phyloP scores from a whole-genome alignment of 805 yeast genomes.

The Candida takata region DNA sequence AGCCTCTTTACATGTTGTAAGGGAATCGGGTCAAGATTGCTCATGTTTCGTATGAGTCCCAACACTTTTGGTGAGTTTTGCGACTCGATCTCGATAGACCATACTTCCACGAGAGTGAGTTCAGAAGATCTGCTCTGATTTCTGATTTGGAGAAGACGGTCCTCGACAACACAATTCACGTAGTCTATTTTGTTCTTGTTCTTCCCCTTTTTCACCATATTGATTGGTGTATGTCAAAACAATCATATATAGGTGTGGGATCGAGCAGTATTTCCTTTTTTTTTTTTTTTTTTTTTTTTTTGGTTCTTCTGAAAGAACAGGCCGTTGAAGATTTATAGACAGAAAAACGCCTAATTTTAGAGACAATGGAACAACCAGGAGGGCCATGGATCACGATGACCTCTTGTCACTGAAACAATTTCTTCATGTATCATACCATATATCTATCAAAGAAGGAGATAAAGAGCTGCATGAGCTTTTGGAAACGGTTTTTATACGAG shows the following conservation, averaged over 20 bases:
- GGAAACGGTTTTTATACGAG: neutral
- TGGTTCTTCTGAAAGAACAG: too few species aligned
- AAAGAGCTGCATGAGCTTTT: neutral
- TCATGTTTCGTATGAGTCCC: conserved; percentile 21
- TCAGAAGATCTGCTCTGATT: conserved; percentile 16
- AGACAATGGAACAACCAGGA: too few species aligned
- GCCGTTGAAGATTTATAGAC: too few species aligned
- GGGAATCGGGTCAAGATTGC: conserved; percentile 21
- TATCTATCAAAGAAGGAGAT: neutral
- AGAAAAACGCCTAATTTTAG: too few species aligned
- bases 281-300: too few species aligned
- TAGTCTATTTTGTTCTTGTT: conserved; percentile 37
- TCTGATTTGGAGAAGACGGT: conserved; percentile 39
- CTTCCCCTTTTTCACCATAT: conserved; percentile 31
- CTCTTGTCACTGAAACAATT: neutral
- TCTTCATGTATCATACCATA: neutral
- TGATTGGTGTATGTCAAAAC: too few species aligned
- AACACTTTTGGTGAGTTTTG: conserved; percentile 22
- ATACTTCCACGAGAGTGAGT: conserved; percentile 31
- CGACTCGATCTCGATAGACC: conserved; percentile 43
- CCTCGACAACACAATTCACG: conserved; percentile 37
- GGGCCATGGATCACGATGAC: neutral
- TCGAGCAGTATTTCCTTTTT: too few species aligned
- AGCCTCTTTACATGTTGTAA: conserved; percentile 50
- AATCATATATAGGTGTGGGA: too few species aligned